These are phyloP conservation scores for Phoenix roebelenii DNA, from an alignment of 176 grass and related monocot species.

Conservation along the genomic window DNA sequence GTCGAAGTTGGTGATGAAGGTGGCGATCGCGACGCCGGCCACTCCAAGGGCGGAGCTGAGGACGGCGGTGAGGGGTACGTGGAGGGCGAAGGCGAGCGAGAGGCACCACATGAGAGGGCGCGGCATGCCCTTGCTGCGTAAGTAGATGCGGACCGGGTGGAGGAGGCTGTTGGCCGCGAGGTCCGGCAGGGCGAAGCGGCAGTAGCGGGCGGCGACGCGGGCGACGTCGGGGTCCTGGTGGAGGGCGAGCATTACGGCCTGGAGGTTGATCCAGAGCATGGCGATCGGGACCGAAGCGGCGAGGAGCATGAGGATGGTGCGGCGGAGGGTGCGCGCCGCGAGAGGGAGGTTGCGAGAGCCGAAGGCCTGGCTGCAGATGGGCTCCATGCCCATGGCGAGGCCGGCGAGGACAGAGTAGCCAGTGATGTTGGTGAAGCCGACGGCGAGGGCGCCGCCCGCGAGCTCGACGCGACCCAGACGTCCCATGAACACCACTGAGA, in stretches of 20 bases:
- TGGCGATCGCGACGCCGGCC: constrained; percentile 13
- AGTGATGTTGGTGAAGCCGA: constrained; percentile 24
- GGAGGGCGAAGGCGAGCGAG: constrained; percentile 5
- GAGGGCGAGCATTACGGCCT: not conserved
- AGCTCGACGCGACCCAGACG: constrained; percentile 17
- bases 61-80: constrained; percentile 6
- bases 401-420: constrained; percentile 23
- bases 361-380: constrained; percentile 27
- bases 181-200: constrained; percentile 14
- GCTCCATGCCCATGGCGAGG: constrained; percentile 21
- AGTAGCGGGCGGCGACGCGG: constrained; percentile 1
- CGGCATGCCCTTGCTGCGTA: constrained; percentile 11
- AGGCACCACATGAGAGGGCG: constrained; percentile 15
- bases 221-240: constrained; percentile 19
- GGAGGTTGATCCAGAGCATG: constrained; percentile 13
- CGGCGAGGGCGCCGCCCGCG: constrained; percentile 15
- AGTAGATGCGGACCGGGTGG: constrained; percentile 13
- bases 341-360: constrained; percentile 15
- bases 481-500: constrained; percentile 16
- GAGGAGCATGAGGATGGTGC: constrained; percentile 8
- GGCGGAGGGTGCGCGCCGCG: constrained; percentile 5
- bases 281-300: constrained; percentile 5
- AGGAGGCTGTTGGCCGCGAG: constrained; percentile 14
- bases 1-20: constrained; percentile 7
- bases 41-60: constrained; percentile 15